Evolutionary conservation across 768 basidiomycete genomes (phyloP), one percentile per base, ranked within the genome.

Genomic region (Lepiota venenata): DNA sequence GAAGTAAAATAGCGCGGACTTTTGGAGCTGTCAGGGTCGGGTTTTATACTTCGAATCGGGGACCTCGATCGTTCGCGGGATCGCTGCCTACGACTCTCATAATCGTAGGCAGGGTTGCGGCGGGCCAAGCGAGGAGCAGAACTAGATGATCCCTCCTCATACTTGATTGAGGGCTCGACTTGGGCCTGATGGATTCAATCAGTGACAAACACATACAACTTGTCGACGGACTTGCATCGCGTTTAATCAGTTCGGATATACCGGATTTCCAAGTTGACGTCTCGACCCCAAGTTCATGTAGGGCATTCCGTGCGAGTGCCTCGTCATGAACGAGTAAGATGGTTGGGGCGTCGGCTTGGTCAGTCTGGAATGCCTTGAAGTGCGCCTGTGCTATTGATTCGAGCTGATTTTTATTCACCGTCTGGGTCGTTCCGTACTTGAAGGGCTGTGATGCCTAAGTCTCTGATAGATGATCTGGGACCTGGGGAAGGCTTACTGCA

Each of bases 241-340:
- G 29, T 20, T 64, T 61, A 11, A 75, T 48, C 8, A 77, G 55
- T 7, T 66, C 63, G 51, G 60, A 66, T 36, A 83, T 64, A 2
- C 77, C 77, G 9, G 64, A 66, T 1, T 68, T 62, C 75, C 77
- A 84, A 1, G 44, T 41, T n/a, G 65, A 64, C 7, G 66, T 66
- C 36, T 81, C 69, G 15, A 83, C 63, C 10, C 74, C 76, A 11
- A 76, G 66, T 27, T 70, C 72, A 15, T 58, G 58, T 6, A 84
- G 66, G 9, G 74, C 64, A n/a, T 67, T 68, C 5, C 66, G 59
- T 0, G 77, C 70, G 57, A 73, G 63, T 38, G 70, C 62, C 54
- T 74, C 69, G 22, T 77, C 68, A 40, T 77, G 70, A 2, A 83
- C 77, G 6, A 85, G 70, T 4, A 84, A 62, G 21, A 84, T 59